Conservation (phyloP, 2,329 filamentous ascomycete genomes). For the Trichophyton rubrum region DNA sequence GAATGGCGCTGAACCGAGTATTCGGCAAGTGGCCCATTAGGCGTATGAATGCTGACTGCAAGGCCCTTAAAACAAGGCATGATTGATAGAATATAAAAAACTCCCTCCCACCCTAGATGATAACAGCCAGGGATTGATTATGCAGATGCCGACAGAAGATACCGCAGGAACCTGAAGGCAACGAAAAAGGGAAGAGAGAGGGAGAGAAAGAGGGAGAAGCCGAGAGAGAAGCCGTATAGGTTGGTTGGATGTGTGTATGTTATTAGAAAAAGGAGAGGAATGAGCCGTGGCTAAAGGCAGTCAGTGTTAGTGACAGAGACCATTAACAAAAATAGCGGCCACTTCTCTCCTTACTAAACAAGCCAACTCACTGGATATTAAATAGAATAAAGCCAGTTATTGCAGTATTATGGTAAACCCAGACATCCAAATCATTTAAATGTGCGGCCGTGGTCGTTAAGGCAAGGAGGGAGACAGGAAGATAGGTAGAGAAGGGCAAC, state of each 20-base stretch:
- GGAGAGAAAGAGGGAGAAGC: too few species aligned
- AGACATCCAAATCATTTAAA: not conserved
- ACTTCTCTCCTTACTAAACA: not conserved
- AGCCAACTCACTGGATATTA: not conserved
- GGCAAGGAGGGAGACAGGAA: not conserved
- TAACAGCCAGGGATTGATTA: not conserved
- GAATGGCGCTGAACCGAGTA: constrained; percentile 92
- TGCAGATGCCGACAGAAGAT: not conserved
- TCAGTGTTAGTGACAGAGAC: not conserved
- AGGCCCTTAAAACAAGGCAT: constrained; percentile 99
- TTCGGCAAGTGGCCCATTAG: constrained; percentile 70
- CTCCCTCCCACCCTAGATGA: not conserved
- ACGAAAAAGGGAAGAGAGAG: not conserved
- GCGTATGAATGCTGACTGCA: constrained; percentile 87
- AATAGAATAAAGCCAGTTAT: not conserved
- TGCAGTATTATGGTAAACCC: not conserved
- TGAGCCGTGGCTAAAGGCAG: not conserved
- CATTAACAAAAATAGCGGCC: not conserved
- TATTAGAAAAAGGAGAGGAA: not conserved
- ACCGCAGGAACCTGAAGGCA: too few species aligned
- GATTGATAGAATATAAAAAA: constrained; percentile 1
- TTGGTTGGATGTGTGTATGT: not conserved
- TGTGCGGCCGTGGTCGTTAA: not conserved
- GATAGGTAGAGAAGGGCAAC: not conserved
- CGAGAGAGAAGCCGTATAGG: too few species aligned